Percentiles rank a stretch among this genome's conserved stretches.
phyloP scores from a whole-genome alignment of 2,329 filamentous ascomycete genomes.

The Fusarium miscanthi region DNA sequence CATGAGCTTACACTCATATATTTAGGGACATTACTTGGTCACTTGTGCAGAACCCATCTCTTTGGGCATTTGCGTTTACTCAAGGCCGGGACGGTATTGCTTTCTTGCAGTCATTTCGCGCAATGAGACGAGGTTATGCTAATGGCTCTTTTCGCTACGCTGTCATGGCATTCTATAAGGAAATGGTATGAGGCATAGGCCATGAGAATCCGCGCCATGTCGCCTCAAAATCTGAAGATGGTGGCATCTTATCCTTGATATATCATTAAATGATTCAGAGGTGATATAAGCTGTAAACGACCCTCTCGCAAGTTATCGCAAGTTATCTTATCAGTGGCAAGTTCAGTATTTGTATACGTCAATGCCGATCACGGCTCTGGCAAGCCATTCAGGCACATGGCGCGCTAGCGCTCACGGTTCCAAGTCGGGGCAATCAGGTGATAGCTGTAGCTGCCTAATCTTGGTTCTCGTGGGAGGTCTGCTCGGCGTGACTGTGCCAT shows the following conservation, averaged over 20 bases:
- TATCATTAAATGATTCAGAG: neutral
- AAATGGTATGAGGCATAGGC: neutral
- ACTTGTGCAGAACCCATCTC: constrained; percentile 67
- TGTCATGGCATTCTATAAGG: constrained; percentile 67
- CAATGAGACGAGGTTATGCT: constrained; percentile 69
- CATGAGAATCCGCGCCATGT: neutral
- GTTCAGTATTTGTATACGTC: neutral
- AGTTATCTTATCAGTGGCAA: neutral
- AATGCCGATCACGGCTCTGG: neutral
- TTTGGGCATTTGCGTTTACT: constrained; percentile 70
- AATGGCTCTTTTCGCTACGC: constrained; percentile 69
- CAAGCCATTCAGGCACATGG: constrained; percentile 14
- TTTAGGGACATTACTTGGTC: constrained; percentile 71
- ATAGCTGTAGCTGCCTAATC: constrained; percentile 14
- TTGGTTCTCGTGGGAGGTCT: neutral
- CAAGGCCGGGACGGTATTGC: constrained; percentile 70
- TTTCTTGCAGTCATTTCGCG: constrained; percentile 70
- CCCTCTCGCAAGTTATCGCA: neutral
- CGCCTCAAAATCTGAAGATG: neutral
- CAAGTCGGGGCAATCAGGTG: constrained; percentile 12
- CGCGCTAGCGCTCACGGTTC: constrained; percentile 3
- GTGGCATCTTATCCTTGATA: neutral
- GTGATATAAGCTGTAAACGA: neutral
- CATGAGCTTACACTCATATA: neutral
- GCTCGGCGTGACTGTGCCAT: neutral